Evolutionary conservation across 2,329 filamentous ascomycete species (phyloP), one percentile per base, ranked within the genome.

Genomic region (Cyclaneusma minus): DNA sequence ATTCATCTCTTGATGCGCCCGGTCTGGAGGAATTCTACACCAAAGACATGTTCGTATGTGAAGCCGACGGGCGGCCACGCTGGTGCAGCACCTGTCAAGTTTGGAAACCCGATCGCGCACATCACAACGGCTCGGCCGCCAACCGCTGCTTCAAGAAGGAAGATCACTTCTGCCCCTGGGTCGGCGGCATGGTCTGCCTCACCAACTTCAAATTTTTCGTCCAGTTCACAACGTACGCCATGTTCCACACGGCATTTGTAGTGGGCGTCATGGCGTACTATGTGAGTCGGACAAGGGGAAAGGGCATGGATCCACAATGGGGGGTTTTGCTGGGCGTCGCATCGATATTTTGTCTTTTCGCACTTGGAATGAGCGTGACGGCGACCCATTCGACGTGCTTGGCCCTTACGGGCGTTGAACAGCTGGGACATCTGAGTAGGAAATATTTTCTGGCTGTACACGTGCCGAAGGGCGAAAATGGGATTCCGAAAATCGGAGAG

Each of bases 101-200:
- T 36, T 93, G 80, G 70, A 95, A 94, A 50, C 73, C 79, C 1
- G 87, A 94, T 43, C 67, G 87, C 3, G 68, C 78, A 3, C 84
- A 93, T 47, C 87, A 95, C 50, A 91, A 79, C 43, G 74, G 74
- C 27, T n/a, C n/a, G n/a, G 81, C 92, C 45, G 58, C 89, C 8
- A 70, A 70, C 25, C 65, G 83, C 22, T 95, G 87, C 44, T 78
- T 92, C 13, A 58, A 66, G 21, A 89, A 89, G 43, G 89, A 94
- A 78, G 87, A 95, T 36, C 87, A 95, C 45, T 89, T 85, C 42
- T 98, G 89, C 44, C 89, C 87, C 0, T 95, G 73, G 79, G 85
- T 92, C n/a, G 87, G 87, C 4, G 89, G 87, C 13, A 80, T 93
- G 37, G 74, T 98, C 7, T 78, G 73, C 0, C 85, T 94, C 48